Base-by-base conservation (phyloP, 2,329 filamentous ascomycete genomes). In the Exophiala sp. region DNA sequence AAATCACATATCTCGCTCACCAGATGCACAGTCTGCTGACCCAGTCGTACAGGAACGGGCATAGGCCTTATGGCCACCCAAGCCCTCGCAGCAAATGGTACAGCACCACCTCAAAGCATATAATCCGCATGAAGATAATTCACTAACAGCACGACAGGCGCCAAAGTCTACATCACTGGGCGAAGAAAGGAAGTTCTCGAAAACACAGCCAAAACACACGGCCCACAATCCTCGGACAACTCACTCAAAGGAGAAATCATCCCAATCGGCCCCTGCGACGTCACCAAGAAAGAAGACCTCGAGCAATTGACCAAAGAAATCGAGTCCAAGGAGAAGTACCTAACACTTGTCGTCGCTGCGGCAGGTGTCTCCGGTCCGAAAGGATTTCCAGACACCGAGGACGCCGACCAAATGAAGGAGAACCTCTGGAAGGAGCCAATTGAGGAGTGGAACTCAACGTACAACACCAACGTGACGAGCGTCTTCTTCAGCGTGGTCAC, bases 401-500 rank as follows among this genome's bases (percentile, higher is more conserved):
- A 79, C n/a, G 81, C 82, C 3, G 69, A 68, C 3, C 73, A 78
- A 20, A 71, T 85, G 47, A 82, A 81, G 63, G 70, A 75, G 43
- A 76, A 76, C 62, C 73, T 75, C 6, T 91, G 89, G 73, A 79
- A 88, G 50, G 79, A 86, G 57, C 81, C 63, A 0, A 76, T 86
- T 47, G 81, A 88, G 36, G 81, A 85, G 62, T 91, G 87, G 88
- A 77, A 75, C 36, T 71, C 78, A 35, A 81, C 82, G 0, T 89
- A 86, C 73, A 80, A 81, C 59, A 86, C 86, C 20, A 88, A 91
- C 62, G 87, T 90, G 6, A 84, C 81, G 1, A 75, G 80, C 0
- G 85, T 88, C 1, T 91, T 88, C 80, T 90, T 83, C 66, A 86
- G 83, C 1, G 78, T 81, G 4, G 83, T 90, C 62, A 80, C 83